phyloP scores from a whole-genome alignment of 2,329 filamentous ascomycete species.

The Calonectria pseudoturangicola region DNA sequence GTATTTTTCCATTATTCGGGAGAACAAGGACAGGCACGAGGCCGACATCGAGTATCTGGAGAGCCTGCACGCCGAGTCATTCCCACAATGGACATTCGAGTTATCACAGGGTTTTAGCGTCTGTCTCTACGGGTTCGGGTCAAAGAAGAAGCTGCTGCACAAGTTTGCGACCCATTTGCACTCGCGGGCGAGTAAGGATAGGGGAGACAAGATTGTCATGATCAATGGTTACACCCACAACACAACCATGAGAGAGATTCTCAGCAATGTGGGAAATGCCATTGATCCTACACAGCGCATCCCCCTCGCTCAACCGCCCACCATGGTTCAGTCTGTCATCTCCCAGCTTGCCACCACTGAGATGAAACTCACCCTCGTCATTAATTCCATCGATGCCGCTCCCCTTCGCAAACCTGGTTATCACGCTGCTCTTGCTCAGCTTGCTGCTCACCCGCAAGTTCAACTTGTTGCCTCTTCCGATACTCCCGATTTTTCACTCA shows the following conservation, averaged over 20 bases:
- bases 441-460: slow-evolving; percentile 84
- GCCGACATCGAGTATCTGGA: slow-evolving; percentile 83
- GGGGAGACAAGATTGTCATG: slow-evolving; percentile 78
- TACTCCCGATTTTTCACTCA: slow-evolving; percentile 88
- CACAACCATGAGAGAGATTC: slow-evolving; percentile 80
- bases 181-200: slow-evolving; percentile 55
- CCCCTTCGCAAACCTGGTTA: slow-evolving; percentile 82
- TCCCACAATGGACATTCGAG: slow-evolving; percentile 95
- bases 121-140: slow-evolving; percentile 94
- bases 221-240: slow-evolving; percentile 88
- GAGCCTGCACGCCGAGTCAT: slow-evolving; percentile 85
- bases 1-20: slow-evolving; percentile 82
- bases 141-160: slow-evolving; percentile 85
- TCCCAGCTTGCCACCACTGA: slow-evolving; percentile 70
- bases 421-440: slow-evolving; percentile 84
- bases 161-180: slow-evolving; percentile 84
- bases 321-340: slow-evolving; percentile 81
- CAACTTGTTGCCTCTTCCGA: slow-evolving; percentile 88
- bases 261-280: slow-evolving; percentile 80
- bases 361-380: slow-evolving; percentile 77
- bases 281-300: slow-evolving; percentile 71
- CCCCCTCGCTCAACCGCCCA: slow-evolving; percentile 77
- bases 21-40: slow-evolving; percentile 80
- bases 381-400: slow-evolving; percentile 91
- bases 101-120: slow-evolving; percentile 90